Conservation (phyloP, 495 filamentous ascomycete genomes). For the Xanthoparmelia taractica region DNA sequence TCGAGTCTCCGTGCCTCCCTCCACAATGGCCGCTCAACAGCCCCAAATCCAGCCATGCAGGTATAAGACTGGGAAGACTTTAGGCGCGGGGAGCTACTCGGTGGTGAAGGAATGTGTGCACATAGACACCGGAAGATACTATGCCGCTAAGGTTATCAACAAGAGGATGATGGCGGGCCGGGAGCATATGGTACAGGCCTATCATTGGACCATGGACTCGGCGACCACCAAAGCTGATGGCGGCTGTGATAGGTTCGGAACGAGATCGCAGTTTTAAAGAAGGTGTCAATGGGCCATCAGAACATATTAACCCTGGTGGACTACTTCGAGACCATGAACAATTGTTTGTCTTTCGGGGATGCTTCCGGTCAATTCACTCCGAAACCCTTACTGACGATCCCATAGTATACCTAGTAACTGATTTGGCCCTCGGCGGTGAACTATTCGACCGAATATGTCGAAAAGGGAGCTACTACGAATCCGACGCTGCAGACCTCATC, state of each 20-base stretch:
- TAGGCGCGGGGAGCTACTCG: conserved; percentile 93
- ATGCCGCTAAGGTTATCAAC: conserved; percentile 99
- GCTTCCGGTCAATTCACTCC: neutral
- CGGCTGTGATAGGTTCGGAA: conserved; percentile 66
- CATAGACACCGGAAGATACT: conserved; percentile 95
- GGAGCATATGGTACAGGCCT: conserved; percentile 80
- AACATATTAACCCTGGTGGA: conserved; percentile 97
- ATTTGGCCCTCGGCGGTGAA: conserved; percentile 92
- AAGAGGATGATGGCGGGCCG: conserved; percentile 95
- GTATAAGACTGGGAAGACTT: conserved; percentile 97
- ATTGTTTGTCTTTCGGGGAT: conserved; percentile 45
- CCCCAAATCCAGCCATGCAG: conserved; percentile 71
- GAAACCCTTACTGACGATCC: neutral
- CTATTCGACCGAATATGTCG: conserved; percentile 97
- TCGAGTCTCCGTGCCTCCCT: neutral
- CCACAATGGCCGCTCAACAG: conserved; percentile 20
- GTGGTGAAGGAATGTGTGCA: conserved; percentile 99
- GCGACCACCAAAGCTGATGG: conserved; percentile 12
- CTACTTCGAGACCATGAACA: conserved; percentile 99
- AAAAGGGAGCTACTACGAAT: conserved; percentile 97
- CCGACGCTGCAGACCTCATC: conserved; percentile 89
- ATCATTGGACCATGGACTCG: neutral
- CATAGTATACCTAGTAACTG: conserved; percentile 88
- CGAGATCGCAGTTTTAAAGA: conserved; percentile 94
- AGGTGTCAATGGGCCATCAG: conserved; percentile 94